Conservation (phyloP, 768 basidiomycete genomes). For the Collybia nuda region DNA sequence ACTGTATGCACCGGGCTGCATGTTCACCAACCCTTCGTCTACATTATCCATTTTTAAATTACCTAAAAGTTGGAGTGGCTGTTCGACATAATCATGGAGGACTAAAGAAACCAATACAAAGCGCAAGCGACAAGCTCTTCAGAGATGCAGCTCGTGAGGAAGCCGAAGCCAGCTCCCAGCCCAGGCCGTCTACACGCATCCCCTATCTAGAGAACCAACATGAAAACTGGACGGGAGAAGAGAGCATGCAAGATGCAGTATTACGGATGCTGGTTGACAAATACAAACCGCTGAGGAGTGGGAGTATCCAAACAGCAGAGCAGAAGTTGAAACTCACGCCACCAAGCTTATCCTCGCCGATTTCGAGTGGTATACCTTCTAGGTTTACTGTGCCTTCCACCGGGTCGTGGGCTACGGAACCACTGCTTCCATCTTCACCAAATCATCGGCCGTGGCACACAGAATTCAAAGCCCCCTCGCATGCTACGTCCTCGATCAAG, state of each 20-base stretch:
- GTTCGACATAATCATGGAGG: background rate
- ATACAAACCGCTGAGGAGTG: slow-evolving; percentile 77
- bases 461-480: slow-evolving; percentile 59
- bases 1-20: no score
- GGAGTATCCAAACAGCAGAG: slow-evolving; percentile 58
- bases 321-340: slow-evolving; percentile 58
- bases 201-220: slow-evolving; percentile 42
- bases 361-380: slow-evolving; percentile 10
- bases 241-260: slow-evolving; percentile 66
- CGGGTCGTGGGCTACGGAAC: slow-evolving; percentile 48
- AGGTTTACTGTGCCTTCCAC: slow-evolving; percentile 16
- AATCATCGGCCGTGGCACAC: slow-evolving; percentile 72
- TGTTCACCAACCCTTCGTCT: no score
- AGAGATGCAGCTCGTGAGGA: slow-evolving; percentile 62
- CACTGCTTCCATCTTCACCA: slow-evolving; percentile 53
- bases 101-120: background rate
- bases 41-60: no score
- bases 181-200: slow-evolving; percentile 13
- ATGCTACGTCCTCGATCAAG: slow-evolving; percentile 51
- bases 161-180: slow-evolving; percentile 25
- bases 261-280: slow-evolving; percentile 86
- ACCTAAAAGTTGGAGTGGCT: no score
- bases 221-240: slow-evolving; percentile 79
- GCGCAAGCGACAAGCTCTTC: slow-evolving; percentile 62
- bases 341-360: slow-evolving; percentile 33